A percentile compares a stretch with the other conserved stretches of the same genome.
Evolutionary conservation across 208 protist genomes (phyloP).

Genomic region (Strigomonas culicis): DNA sequence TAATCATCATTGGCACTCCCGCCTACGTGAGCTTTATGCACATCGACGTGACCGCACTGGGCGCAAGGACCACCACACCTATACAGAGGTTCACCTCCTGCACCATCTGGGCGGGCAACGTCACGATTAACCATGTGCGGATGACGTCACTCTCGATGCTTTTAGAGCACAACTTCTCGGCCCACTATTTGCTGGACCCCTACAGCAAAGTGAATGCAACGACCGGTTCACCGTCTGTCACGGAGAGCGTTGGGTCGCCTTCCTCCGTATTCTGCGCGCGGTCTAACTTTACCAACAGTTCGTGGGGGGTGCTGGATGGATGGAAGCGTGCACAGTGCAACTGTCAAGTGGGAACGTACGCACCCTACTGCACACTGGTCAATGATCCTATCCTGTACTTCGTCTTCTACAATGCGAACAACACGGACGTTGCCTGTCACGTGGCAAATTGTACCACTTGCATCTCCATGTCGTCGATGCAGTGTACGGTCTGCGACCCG

Average conservation of each 20-base stretch:
- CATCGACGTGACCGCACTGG: not conserved
- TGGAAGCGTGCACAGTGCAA: not conserved
- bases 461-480: too few relatives aligned
- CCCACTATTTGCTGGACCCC: not conserved
- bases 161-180: not conserved
- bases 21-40: not conserved
- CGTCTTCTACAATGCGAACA: not conserved
- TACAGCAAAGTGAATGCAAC: not conserved
- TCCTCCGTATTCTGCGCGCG: not conserved
- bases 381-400: not conserved
- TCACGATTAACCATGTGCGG: not conserved
- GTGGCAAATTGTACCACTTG: constrained; percentile 1
- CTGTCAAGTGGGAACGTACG: not conserved
- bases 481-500: too few relatives aligned
- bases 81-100: not conserved
- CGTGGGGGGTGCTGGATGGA: not conserved
- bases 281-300: not conserved
- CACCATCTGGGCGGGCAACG: constrained; percentile 1
- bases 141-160: not conserved
- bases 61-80: not conserved
- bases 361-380: constrained; percentile 3
- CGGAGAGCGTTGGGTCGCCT: not conserved
- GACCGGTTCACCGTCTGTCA: not conserved
- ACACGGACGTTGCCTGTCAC: too few relatives aligned
- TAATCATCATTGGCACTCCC: too few relatives aligned